A percentile compares a stretch with the other conserved stretches of the same genome.
phyloP scores from a whole-genome alignment of 163 green algal genomes.

The Volvox carteri region DNA sequence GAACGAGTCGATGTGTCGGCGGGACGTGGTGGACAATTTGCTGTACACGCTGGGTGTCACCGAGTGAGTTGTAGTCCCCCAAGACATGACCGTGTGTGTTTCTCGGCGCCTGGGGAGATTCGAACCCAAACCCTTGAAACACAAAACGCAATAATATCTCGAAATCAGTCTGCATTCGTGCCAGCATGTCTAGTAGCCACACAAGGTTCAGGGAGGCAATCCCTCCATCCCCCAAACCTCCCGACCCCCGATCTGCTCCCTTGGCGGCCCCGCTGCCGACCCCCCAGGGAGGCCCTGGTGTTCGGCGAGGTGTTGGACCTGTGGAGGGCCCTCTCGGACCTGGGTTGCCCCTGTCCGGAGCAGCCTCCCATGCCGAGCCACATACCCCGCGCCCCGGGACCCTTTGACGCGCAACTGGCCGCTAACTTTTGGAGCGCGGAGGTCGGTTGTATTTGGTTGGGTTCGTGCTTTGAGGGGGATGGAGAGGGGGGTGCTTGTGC shows the following conservation, averaged over 20 bases:
- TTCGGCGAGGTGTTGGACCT: not conserved
- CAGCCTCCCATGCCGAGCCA: not conserved
- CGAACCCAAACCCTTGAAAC: no score
- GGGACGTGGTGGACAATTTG: slow-evolving; percentile 11
- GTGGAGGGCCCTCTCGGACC: slow-evolving; percentile 1
- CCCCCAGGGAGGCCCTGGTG: slow-evolving; percentile 2
- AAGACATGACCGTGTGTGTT: no score
- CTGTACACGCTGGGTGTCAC: slow-evolving; percentile 39
- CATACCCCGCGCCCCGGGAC: no score
- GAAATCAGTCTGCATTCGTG: no score
- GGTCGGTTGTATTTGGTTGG: no score
- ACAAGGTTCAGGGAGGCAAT: no score
- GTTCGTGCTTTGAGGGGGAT: no score
- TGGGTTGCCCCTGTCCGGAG: slow-evolving; percentile 2
- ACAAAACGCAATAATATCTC: no score
- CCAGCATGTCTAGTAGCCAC: no score
- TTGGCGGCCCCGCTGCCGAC: no score
- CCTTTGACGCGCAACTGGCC: slow-evolving; percentile 20
- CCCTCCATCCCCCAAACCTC: slow-evolving; percentile 55
- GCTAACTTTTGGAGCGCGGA: slow-evolving; percentile 39
- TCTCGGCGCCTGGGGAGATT: no score
- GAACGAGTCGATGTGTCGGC: slow-evolving; percentile 72
- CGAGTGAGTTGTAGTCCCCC: not conserved
- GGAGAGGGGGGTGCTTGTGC: no score
- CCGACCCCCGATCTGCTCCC: not conserved